Conservation (phyloP, 768 basidiomycete species). For the Russula foetens region DNA sequence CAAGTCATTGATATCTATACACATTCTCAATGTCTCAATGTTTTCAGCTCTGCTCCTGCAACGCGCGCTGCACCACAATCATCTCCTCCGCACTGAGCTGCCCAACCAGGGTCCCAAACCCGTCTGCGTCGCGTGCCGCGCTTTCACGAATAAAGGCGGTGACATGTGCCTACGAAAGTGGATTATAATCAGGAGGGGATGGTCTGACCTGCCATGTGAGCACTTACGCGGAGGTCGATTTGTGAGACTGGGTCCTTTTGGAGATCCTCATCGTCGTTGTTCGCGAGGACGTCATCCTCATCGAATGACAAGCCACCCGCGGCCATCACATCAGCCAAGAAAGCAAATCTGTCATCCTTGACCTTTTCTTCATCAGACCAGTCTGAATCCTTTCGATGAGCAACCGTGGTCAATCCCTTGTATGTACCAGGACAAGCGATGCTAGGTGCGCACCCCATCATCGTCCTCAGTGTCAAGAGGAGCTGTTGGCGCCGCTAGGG, state of each 20-base stretch:
- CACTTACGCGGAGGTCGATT: constrained; percentile 66
- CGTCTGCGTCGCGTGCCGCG: constrained; percentile 49
- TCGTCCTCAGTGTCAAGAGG: constrained; percentile 58
- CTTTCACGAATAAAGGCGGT: constrained; percentile 62
- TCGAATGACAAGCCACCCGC: constrained; percentile 66
- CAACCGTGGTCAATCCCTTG: background rate
- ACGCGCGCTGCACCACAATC: constrained; percentile 45
- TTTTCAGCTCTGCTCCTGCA: constrained; percentile 11
- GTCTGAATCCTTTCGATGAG: constrained; percentile 59
- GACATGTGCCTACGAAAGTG: constrained; percentile 50
- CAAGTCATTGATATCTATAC: background rate
- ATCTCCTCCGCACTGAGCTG: constrained; percentile 67
- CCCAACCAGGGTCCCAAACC: constrained; percentile 55
- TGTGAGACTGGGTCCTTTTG: constrained; percentile 78
- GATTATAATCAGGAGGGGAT: background rate
- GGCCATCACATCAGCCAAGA: constrained; percentile 77
- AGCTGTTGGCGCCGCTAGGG: constrained; percentile 49
- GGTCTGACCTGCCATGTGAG: background rate
- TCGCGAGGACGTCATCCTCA: constrained; percentile 58
- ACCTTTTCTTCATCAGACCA: constrained; percentile 86
- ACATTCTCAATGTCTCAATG: background rate
- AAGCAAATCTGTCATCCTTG: constrained; percentile 73
- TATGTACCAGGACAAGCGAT: no score
- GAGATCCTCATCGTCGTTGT: constrained; percentile 80
- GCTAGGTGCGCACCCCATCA: constrained; percentile 49